Evolutionary conservation across 495 filamentous ascomycete genomes (phyloP).

Genomic region (Penicillium riverlandense): DNA sequence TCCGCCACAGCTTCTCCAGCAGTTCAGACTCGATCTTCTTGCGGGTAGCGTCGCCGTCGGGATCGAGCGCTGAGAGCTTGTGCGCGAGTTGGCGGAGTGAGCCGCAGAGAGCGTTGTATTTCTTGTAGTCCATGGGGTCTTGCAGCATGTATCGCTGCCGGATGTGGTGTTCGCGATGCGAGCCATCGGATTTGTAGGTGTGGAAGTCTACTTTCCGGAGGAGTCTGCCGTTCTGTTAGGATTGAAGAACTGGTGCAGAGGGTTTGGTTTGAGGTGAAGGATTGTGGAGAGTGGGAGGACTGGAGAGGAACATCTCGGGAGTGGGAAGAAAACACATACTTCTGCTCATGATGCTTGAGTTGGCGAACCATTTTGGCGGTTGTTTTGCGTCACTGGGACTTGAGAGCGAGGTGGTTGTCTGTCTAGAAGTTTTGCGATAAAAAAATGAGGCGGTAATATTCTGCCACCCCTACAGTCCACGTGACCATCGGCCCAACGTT

Average conservation of each 20-base stretch:
- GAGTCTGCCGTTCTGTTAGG: slow-evolving; percentile 36
- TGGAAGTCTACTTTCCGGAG: slow-evolving; percentile 93
- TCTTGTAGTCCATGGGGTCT: slow-evolving; percentile 75
- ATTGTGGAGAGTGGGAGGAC: too few relatives aligned
- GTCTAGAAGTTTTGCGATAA: too few relatives aligned
- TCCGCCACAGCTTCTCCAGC: slow-evolving; percentile 81
- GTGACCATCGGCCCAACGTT: neutral
- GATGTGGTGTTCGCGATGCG: slow-evolving; percentile 74
- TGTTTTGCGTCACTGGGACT: neutral
- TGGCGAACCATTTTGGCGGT: slow-evolving; percentile 69
- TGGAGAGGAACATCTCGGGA: too few relatives aligned
- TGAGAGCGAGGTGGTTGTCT: too few relatives aligned
- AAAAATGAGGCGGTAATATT: too few relatives aligned
- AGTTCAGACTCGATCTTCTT: slow-evolving; percentile 74
- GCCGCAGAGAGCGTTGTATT: slow-evolving; percentile 84
- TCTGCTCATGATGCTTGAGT: slow-evolving; percentile 87
- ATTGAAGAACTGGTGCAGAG: neutral
- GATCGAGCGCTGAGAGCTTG: slow-evolving; percentile 67
- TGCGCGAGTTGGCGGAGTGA: slow-evolving; percentile 84
- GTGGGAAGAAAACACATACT: slow-evolving; percentile 25
- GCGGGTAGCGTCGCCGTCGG: slow-evolving; percentile 67
- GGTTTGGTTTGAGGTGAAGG: neutral
- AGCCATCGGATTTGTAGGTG: slow-evolving; percentile 81
- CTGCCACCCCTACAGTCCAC: neutral
- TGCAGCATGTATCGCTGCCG: slow-evolving; percentile 82